Evolutionary conservation across 148 eudicot species (phyloP), one percentile per base, ranked within the genome.

Genomic region (Diospyros lotus): DNA sequence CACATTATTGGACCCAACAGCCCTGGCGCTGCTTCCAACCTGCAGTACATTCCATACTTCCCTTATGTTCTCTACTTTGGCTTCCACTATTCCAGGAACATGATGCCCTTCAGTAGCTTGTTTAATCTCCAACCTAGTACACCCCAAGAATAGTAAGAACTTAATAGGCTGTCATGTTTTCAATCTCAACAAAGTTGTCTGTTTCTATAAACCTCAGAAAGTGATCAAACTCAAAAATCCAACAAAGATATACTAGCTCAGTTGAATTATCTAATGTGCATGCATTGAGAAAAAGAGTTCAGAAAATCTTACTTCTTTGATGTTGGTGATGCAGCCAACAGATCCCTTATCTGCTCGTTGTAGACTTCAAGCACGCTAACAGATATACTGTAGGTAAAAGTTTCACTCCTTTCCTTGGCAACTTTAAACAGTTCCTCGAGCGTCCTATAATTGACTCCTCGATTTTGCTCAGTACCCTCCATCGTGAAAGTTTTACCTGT

Each of bases 291-390:
- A 43, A 58, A 67, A 52, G 51, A 28, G 18, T 43, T 43, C 40
- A 15, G 55, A 64, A 38, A 74, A 8, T 2, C 41, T 75, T 86
- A 93, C 95, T 85, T 91, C 81, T 93, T 91, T 42, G 92, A 75
- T 59, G 92, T 71, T 68, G 88, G 75, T 74, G 88, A 88, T 69
- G 86, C 58, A 74, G 79, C 90, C 62, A 94, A 73, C 68, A 94
- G 81, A 80, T 94, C 98, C 82, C 98, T 81, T 69, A 94, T 94
- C 80, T 94, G 93, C 86, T 89, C 98, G 75, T 94, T 94, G 81
- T 94, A 94, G 58, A 94, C 97, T 88, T 94, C 98, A 75, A 94
- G 96, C 60, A 92, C 94, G 39, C 97, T 94, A 73, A 94, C 97
- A 67, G 93, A 94, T 75, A 94, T 86, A 70, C 82, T 76, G 48